phyloP scores from a whole-genome alignment of 108 stramenopile genomes.

The Aurantiochytrium sp. region DNA sequence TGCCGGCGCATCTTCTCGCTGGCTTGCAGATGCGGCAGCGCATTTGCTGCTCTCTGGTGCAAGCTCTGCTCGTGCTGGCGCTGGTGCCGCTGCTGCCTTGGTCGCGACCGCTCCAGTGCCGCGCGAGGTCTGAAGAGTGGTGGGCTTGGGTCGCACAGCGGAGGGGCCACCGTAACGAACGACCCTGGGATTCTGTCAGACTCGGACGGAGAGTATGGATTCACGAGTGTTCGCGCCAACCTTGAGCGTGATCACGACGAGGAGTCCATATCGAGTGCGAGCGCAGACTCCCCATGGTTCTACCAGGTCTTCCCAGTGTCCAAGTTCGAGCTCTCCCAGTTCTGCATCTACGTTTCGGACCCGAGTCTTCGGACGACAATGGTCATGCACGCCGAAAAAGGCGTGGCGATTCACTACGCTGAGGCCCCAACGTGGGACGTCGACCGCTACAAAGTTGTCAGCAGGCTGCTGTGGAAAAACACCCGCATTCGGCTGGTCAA shows the following conservation, averaged over 20 bases:
- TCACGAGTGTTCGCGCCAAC: not conserved
- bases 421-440: not conserved
- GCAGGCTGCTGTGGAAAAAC: not conserved
- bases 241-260: not conserved
- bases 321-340: not conserved
- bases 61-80: no score
- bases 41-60: no score
- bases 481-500: not conserved
- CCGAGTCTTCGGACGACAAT: not conserved
- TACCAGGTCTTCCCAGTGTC: not conserved
- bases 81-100: no score
- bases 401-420: not conserved
- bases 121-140: no score
- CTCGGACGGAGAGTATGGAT: no score
- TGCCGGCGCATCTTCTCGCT: no score
- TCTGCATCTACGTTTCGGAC: not conserved
- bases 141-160: no score
- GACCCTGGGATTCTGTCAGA: no score
- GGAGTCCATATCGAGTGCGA: not conserved
- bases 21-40: no score
- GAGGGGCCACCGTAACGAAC: no score
- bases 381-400: not conserved
- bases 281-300: not conserved
- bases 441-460: not conserved
- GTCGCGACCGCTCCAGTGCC: no score